Base-by-base conservation (phyloP, 2,329 filamentous ascomycete genomes). In the Penicillium sp. region DNA sequence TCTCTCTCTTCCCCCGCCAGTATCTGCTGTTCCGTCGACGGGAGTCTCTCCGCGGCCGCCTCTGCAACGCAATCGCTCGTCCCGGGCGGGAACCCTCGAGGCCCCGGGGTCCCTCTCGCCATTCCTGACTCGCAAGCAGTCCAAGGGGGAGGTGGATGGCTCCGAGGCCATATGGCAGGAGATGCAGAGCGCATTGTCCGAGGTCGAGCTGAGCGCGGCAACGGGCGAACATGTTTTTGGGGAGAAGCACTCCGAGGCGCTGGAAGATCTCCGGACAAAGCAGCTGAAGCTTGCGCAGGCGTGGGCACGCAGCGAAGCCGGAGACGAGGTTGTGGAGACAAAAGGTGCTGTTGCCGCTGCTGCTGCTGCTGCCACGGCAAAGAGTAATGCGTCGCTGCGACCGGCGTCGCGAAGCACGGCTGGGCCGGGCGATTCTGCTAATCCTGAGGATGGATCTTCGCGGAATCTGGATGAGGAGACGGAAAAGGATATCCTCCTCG, bases 161-260 rank as follows among this genome's bases (percentile, higher is more conserved):
- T 88, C 87, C 46, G 89, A 95, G 65, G 86, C 87, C 32, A 78
- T 94, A 57, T 97, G 93, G 91, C 86, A 88, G 15, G 88, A 95
- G 72, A 96, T 98, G 89, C 93, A 96, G 68, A 87, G 83, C 53
- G 95, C 90, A 9, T 76, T 98, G 10, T 89, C 94, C 60, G 91
- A 97, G 68, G 88, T 97, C 9, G 88, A 98, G 69, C 71, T 95
- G 26, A 90, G 85, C 52, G 89, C 91, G n/a, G 84, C 84, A 42
- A 85, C 82, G 54, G 84, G 85, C 53, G 87, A 87, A 15, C 85
- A 89, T 62, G 86, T 97, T 21, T 96, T 97, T 68, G 85, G 91
- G 0, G 79, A 83, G 5, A 83, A 86, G 42, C 91, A 97, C 67
- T 84, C 87, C 38, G 79, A 79, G 53, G 90, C 90, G 42, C 73